Conservation (phyloP, 805 yeast species). For the Cyberlindnera amylophila region DNA sequence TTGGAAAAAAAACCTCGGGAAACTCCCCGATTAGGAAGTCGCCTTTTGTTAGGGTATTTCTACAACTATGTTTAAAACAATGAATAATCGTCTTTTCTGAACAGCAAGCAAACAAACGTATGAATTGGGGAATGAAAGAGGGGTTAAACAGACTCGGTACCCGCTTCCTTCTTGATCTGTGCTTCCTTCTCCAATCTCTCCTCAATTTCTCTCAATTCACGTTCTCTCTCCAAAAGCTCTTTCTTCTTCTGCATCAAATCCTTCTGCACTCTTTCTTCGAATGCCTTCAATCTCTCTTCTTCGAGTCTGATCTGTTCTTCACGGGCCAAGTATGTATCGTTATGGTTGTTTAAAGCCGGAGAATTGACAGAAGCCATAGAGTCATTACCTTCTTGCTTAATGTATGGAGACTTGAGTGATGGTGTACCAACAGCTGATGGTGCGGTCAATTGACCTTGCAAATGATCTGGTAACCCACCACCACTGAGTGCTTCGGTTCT, state of each 20-base stretch:
- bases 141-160: neutral
- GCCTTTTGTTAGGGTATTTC: too few species aligned
- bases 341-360: slow-evolving; percentile 19
- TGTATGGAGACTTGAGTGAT: slow-evolving; percentile 21
- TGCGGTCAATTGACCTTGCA: slow-evolving; percentile 24
- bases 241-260: slow-evolving; percentile 77
- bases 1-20: too few species aligned
- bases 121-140: too few species aligned
- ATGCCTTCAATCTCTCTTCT: slow-evolving; percentile 81
- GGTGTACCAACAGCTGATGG: slow-evolving; percentile 6
- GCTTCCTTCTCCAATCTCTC: slow-evolving; percentile 62
- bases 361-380: slow-evolving; percentile 17
- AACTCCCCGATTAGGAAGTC: too few species aligned
- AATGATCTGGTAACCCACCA: slow-evolving; percentile 37
- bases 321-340: slow-evolving; percentile 53
- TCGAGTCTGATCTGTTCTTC: slow-evolving; percentile 88
- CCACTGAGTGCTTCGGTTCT: slow-evolving; percentile 83
- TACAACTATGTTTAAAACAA: too few species aligned
- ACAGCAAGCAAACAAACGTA: too few species aligned
- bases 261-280: slow-evolving; percentile 86
- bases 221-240: slow-evolving; percentile 80
- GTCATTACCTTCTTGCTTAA: slow-evolving; percentile 23
- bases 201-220: slow-evolving; percentile 79
- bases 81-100: too few species aligned
- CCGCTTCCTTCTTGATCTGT: slow-evolving; percentile 26